These are phyloP conservation scores for Diospyros kaki DNA, from an alignment of 148 eudicot species.

Conservation along the genomic window DNA sequence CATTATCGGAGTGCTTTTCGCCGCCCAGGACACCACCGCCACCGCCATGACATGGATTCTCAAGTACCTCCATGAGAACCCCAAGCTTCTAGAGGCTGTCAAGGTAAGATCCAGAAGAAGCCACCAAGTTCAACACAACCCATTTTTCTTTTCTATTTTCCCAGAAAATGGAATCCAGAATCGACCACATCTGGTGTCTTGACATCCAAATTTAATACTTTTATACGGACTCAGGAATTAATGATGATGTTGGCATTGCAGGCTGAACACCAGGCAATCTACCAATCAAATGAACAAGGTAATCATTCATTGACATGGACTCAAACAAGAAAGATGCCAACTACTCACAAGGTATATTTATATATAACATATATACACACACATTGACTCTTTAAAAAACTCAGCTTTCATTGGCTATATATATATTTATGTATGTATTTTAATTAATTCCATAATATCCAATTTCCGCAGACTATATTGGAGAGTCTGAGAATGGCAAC, in stretches of 20 bases:
- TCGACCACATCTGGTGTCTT: constrained; percentile 1
- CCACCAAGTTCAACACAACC: background rate
- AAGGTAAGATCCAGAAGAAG: constrained; percentile 30
- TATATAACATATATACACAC: no score
- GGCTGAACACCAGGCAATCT: constrained; percentile 44
- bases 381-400: no score
- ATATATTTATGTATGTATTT: background rate
- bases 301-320: constrained; percentile 36
- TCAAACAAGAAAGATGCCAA: constrained; percentile 51
- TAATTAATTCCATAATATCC: background rate
- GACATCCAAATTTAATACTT: background rate
- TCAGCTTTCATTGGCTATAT: no score
- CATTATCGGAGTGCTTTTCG: constrained; percentile 57
- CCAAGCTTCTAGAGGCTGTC: constrained; percentile 41
- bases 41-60: constrained; percentile 57
- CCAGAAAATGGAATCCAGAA: background rate
- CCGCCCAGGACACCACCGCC: constrained; percentile 66
- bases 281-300: constrained; percentile 29
- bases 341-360: constrained; percentile 36
- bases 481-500: constrained; percentile 61
- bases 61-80: constrained; percentile 46
- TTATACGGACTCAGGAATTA: no score
- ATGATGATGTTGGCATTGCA: constrained; percentile 17
- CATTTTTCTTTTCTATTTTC: background rate
- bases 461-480: constrained; percentile 32